Evolutionary conservation across 495 filamentous ascomycete genomes (phyloP).

Genomic region (Ascodesmis nigricans): DNA sequence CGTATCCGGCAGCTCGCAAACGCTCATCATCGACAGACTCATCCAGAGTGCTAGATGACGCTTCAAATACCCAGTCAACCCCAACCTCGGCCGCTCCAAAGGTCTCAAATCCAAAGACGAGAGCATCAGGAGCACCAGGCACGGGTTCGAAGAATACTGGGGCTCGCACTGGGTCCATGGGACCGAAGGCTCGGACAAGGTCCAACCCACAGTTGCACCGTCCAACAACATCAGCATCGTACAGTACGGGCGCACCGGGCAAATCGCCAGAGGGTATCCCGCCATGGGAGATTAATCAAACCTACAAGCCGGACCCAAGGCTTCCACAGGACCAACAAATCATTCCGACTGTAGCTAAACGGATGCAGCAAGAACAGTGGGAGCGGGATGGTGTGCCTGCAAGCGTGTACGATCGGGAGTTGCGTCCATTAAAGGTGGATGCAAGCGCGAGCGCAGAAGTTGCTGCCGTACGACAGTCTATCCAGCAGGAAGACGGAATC

Average conservation of each 20-base stretch:
- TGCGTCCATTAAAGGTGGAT: conserved; percentile 43
- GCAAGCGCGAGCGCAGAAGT: conserved; percentile 9
- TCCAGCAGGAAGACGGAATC: conserved; percentile 6
- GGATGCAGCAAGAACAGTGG: conserved; percentile 86
- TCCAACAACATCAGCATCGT: conserved; percentile 31
- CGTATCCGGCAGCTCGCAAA: conserved; percentile 33
- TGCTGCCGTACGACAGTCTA: conserved; percentile 10
- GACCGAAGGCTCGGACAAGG: conserved; percentile 25
- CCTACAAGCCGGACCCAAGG: conserved; percentile 88
- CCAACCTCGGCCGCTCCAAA: conserved; percentile 22
- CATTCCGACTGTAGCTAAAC: conserved; percentile 77
- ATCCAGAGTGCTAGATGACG: conserved; percentile 34
- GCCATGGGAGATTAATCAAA: conserved; percentile 80
- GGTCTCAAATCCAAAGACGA: conserved; percentile 14
- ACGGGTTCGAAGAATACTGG: conserved; percentile 8
- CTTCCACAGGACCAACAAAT: conserved; percentile 90
- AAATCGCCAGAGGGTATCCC: conserved; percentile 61
- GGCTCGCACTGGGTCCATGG: conserved; percentile 21
- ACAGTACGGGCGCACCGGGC: conserved; percentile 29
- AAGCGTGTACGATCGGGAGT: conserved; percentile 59
- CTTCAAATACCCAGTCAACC: no score
- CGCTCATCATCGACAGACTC: conserved; percentile 47
- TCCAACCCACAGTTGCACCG: conserved; percentile 23
- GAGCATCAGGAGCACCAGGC: conserved; percentile 1
- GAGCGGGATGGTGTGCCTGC: conserved; percentile 70